Evolutionary conservation across 1,284 basidiomycete species (phyloP), one percentile per base, ranked within the genome.

Genomic region (Leccinum huronense): DNA sequence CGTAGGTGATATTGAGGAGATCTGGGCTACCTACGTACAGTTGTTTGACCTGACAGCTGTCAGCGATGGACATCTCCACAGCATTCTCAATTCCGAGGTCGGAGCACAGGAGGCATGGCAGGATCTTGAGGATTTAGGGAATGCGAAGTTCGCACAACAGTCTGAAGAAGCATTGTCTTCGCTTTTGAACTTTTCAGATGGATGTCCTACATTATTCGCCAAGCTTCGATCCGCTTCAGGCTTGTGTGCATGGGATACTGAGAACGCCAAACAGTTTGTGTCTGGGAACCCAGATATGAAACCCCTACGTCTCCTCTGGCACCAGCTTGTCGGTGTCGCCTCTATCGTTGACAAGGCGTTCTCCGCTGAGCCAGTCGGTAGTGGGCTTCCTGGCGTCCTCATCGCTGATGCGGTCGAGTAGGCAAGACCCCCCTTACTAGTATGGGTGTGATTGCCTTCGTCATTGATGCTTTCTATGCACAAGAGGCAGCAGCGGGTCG

Each of bases 381-480:
- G 6, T 11, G 45, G 9, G 13, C 42, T 11, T 6, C 60, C 65
- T 0, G 63, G 65, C 0, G 1, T 65, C 8, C 57, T 66, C 10
- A 4, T 66, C 8, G 60, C 60, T 4, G 60, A 66, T 53, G 59
- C 45, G 11, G 63, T 66, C 11, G 59, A 63, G 59, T 66, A 3
- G 65, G 63, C 1, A 66, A 66, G 45, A 66, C 65, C 7, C 42
- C 63, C 16, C 59, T 66, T 31, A 53, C 54, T 27, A 27, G 23
- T 0, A 65, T 66, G 63, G 65, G 63, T 0, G 53, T 59, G 1
- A 53, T 66, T 2, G 63, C 65, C 3, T 66, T 66, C 5, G 40
- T 66, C 2, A 59, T 66, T 4, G 54, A 66, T 9, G 9, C 59
- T 3, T 66, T 57, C 31, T 66, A 61, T 23, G 16, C 9, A 3